phyloP scores from a whole-genome alignment of 352 stramenopile species.

The Phytophthora cryptogea region DNA sequence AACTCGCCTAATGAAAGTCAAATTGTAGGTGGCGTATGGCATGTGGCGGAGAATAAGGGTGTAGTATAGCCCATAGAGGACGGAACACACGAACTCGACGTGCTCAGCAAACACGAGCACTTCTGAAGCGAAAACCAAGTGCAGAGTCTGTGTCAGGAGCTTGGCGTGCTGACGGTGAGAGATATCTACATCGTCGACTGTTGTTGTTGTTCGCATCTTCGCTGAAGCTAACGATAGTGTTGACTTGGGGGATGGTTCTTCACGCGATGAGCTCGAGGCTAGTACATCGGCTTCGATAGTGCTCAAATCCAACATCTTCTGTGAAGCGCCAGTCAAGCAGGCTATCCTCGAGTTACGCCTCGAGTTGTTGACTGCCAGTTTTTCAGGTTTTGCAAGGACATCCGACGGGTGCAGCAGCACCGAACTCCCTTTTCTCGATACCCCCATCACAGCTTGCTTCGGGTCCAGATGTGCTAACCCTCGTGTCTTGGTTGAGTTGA shows the following conservation, averaged over 20 bases:
- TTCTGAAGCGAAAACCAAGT: constrained; percentile 36
- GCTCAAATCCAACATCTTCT: constrained; percentile 8
- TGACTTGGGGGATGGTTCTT: constrained; percentile 2
- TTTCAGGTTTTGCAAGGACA: constrained; percentile 5
- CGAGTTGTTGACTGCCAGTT: not conserved
- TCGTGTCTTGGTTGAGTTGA: too few relatives aligned
- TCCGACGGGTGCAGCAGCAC: constrained; percentile 5
- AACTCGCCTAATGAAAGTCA: constrained; percentile 16
- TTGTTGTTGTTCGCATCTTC: too few relatives aligned
- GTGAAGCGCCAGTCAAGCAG: not conserved
- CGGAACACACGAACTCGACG: constrained; percentile 32
- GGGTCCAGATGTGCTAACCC: constrained; percentile 1
- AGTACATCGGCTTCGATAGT: constrained; percentile 3
- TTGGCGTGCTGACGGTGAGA: constrained; percentile 24
- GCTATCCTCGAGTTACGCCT: constrained; percentile 6
- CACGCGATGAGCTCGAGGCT: not conserved
- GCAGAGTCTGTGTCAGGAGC: constrained; percentile 25
- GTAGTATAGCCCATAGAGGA: constrained; percentile 35
- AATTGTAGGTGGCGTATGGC: constrained; percentile 27
- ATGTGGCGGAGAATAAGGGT: constrained; percentile 20
- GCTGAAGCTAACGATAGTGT: not conserved
- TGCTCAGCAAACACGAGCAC: constrained; percentile 37
- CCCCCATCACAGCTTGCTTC: constrained; percentile 5
- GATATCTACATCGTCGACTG: constrained; percentile 19
- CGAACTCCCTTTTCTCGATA: not conserved